Base-by-base conservation (phyloP, 2,329 filamentous ascomycete species). In the Xylariaceae sp. region DNA sequence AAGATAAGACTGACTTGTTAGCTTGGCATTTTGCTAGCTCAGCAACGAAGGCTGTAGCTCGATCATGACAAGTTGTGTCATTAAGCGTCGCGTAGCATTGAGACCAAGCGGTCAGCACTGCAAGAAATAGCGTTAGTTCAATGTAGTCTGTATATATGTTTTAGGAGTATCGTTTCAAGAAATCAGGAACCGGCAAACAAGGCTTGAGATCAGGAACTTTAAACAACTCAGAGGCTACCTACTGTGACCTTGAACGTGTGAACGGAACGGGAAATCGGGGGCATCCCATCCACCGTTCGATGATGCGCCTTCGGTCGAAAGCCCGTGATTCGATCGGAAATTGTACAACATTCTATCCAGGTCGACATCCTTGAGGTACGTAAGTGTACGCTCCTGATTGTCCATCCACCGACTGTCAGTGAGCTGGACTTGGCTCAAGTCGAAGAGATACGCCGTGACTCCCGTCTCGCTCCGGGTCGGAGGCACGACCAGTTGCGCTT, bases 201-300 rank as follows among this genome's bases (percentile, higher is more conserved):
- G n/a, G n/a, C n/a, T n/a, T n/a, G n/a, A n/a, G n/a, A n/a, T n/a
- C n/a, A n/a, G n/a, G n/a, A n/a, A n/a, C n/a, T 26, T 6, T 6
- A 26, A 11, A 26, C 6, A 26, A 6, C 22, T 11, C 22, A 6
- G 22, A 6, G 6, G 22, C 22, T 11, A 26, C 22, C 11, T 26
- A 26, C 22, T 68, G 51, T 77, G 74, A 0, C 74, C 74, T 43
- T 78, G 74, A 16, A 65, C 50, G 37, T 77, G 74, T 0, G 65
- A 66, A 12, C 73, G 66, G 51, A 78, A 78, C 0, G 74, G 73
- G 34, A 78, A 77, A 35, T 68, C 60, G 1, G 74, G 74, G 1
- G 69, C 69, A 52, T 78, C 74, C 74, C 74, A 77, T 2, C 73
- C 74, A 2, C 71, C 71, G 36, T 73, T 72, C 4, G 62, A 37